These are phyloP conservation scores for Pseudogymnoascus sp. DNA, from an alignment of 2,329 filamentous ascomycete genomes.

Conservation along the genomic window DNA sequence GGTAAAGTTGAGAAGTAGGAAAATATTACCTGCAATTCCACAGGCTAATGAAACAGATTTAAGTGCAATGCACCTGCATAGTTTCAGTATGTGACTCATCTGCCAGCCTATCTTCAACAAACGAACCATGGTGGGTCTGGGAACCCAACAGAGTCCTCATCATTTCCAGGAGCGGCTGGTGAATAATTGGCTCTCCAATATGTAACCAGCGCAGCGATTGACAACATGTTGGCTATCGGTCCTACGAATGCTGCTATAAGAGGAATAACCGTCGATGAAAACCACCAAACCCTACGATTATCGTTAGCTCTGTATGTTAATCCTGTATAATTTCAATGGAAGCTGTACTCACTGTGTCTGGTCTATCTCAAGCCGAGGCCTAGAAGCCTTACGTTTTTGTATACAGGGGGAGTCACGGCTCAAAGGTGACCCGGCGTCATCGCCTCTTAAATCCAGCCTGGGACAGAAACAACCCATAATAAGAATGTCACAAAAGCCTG, in stretches of 20 bases:
- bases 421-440: not conserved
- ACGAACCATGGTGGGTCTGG: slow-evolving; percentile 54
- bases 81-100: slow-evolving; percentile 4
- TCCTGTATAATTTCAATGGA: not conserved
- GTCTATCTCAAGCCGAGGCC: not conserved
- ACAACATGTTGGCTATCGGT: slow-evolving; percentile 61
- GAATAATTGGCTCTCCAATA: slow-evolving; percentile 50
- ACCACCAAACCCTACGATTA: slow-evolving; percentile 31
- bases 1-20: slow-evolving; percentile 63
- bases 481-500: not conserved
- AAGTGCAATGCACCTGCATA: slow-evolving; percentile 47
- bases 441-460: not conserved
- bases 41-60: slow-evolving; percentile 58
- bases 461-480: not conserved
- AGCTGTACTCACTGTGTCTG: not conserved
- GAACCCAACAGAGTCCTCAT: slow-evolving; percentile 46
- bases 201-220: slow-evolving; percentile 59
- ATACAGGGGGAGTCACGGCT: not conserved
- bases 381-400: not conserved
- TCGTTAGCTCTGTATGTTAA: not conserved
- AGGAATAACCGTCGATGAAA: slow-evolving; percentile 39
- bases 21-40: slow-evolving; percentile 60
- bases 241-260: slow-evolving; percentile 60
- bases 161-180: slow-evolving; percentile 36
- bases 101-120: not conserved